Conservation (phyloP, 1,284 basidiomycete genomes). For the Sphagnurus paluster region DNA sequence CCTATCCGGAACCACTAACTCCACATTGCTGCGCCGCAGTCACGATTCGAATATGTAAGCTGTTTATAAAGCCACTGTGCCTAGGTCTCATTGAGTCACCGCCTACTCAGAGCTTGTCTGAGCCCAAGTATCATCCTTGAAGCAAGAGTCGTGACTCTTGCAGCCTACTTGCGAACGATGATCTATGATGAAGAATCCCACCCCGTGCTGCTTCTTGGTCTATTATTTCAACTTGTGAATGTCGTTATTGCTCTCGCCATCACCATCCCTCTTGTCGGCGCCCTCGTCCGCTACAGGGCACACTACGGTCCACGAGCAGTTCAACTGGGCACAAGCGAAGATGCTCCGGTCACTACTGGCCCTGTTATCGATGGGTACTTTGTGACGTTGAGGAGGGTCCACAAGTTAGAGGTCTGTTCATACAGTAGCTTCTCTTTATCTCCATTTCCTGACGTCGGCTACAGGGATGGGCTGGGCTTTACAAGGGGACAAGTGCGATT, state of each 20-base stretch:
- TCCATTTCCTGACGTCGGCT: conserved; percentile 6
- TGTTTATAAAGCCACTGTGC: too few species aligned
- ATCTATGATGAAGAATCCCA: too few species aligned
- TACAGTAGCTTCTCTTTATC: background rate
- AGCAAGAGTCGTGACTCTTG: too few species aligned
- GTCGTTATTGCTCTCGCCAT: conserved; percentile 50
- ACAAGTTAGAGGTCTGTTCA: conserved; percentile 65
- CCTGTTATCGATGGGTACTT: conserved; percentile 61
- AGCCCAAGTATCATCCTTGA: too few species aligned
- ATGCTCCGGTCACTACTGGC: conserved; percentile 67
- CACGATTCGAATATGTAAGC: too few species aligned
- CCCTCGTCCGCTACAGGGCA: conserved; percentile 71
- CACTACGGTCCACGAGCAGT: conserved; percentile 83
- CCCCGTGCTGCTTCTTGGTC: conserved; percentile 33
- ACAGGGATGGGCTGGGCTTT: conserved; percentile 76
- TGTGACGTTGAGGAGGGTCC: conserved; percentile 72
- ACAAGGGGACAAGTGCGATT: conserved; percentile 78
- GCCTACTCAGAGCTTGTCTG: too few species aligned
- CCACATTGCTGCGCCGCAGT: too few species aligned
- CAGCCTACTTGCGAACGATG: too few species aligned
- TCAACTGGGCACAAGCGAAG: conserved; percentile 75
- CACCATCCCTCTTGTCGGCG: conserved; percentile 64
- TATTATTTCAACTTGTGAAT: conserved; percentile 29
- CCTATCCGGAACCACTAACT: too few species aligned
- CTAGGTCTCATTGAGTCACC: too few species aligned